Base-by-base conservation (phyloP, 495 filamentous ascomycete species). In the Pyronema omphalodes region DNA sequence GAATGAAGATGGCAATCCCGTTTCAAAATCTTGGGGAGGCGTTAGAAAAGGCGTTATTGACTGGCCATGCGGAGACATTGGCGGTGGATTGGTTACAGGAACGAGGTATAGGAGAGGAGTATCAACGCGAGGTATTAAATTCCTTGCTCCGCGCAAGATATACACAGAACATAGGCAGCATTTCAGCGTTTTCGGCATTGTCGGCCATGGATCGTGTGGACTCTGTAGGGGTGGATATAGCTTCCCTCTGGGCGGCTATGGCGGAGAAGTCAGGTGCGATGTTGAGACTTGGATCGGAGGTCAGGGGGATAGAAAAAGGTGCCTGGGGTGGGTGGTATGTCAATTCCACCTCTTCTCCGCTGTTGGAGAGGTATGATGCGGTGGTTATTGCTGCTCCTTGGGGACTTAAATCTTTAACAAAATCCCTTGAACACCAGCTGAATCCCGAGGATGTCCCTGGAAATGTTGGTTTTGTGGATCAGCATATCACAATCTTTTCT, bases 241-340 rank as follows among this genome's bases (percentile, higher is more conserved):
- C 95, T 95, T 60, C 95, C 86, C 93, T 96, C 40, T 98, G 96
- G 59, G 74, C 80, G 9, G 70, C 75, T 11, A 94, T 94, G 82
- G 68, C 85, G 3, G 70, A 76, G 34, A 67, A 70, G 2, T 76
- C 85, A 8, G 65, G 68, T 1, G 82, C 83, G 0, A 66, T 73
- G 7, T 47, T 85, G 8, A 66, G 67, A 2, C 68, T 91, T 12
- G 81, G 86, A 57, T 83, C 81, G 0, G 73, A 76, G 1, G 84
- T 93, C 0, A 69, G 70, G 2, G 70, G 66, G 0, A 75, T 93
- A 41, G 55, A 65, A 9, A 76, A 75, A 39, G 70, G 72, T 45
- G 47, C 53, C 18, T 61, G 55, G 60, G 58, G 55, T 3, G 60
- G 58, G 0, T 60, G 58, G 58, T 37, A 55, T 19, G 15, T 60